Evolutionary conservation across 148 eudicot species (phyloP).

Genomic region (Selenicereus undatus): DNA sequence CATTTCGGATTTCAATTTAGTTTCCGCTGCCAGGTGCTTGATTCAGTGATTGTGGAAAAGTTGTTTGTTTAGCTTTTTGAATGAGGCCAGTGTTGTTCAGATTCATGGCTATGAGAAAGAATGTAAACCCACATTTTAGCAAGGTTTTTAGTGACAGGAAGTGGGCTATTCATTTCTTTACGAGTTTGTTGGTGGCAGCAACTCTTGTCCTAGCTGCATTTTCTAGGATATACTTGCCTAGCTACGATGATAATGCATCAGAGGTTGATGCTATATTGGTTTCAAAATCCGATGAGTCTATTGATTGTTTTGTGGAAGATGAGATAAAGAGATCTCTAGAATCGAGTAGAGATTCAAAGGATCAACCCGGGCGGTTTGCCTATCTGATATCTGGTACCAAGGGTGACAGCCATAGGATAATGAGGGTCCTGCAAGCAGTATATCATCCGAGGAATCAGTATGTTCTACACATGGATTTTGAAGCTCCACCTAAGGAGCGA

Average conservation of each 20-base stretch:
- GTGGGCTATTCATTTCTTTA: conserved; percentile 76
- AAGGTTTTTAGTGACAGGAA: conserved; percentile 65
- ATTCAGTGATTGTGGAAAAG: neutral
- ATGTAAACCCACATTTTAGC: conserved; percentile 47
- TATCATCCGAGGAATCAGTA: conserved; percentile 98
- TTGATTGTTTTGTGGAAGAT: conserved; percentile 61
- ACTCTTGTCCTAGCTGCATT: conserved; percentile 50
- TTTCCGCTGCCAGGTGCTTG: neutral
- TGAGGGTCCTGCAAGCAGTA: conserved; percentile 90
- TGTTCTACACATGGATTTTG: conserved; percentile 89
- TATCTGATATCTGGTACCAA: conserved; percentile 93
- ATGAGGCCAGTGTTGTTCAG: conserved; percentile 11
- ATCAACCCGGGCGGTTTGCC: conserved; percentile 75
- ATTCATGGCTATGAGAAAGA: conserved; percentile 54
- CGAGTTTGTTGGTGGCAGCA: conserved; percentile 57
- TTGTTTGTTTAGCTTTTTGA: conserved; percentile 3
- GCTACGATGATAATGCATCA: conserved; percentile 39
- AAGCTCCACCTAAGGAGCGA: conserved; percentile 93
- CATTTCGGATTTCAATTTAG: neutral
- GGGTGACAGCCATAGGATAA: conserved; percentile 85
- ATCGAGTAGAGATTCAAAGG: conserved; percentile 16
- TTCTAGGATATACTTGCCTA: conserved; percentile 54
- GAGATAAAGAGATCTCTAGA: conserved; percentile 47
- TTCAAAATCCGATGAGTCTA: conserved; percentile 36
- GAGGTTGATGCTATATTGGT: conserved; percentile 33